Base-by-base conservation (phyloP, 805 yeast genomes). In the Wilhelminamyces savonicus region DNA sequence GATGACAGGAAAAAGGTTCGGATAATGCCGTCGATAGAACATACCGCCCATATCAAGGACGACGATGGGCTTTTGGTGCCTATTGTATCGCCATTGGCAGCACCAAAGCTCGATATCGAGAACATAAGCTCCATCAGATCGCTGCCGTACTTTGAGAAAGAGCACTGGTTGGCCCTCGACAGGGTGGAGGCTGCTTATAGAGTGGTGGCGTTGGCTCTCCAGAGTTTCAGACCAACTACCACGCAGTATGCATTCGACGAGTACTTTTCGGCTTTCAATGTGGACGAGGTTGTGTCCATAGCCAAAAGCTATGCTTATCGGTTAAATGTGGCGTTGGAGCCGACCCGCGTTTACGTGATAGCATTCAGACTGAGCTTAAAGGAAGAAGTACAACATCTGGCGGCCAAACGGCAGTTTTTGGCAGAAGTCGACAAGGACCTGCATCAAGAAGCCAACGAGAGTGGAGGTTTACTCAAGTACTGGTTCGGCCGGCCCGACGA, bases 401-500 rank as follows among this genome's bases (percentile, higher is more conserved):
- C 42, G 1, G 50, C 47, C 13, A 48, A 50, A 21, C 43, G 64
- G 21, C 36, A 40, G 23, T 29, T 38, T 23, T 39, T 61, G 13
- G 54, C 54, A 0, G 37, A 41, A 11, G 39, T 58, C 4, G 67
- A 61, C 36, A 44, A 51, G 31, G 44, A 31, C 2, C 50, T 63
- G 3, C 66, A 60, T 31, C 30, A 28, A 12, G 66, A 59, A 31
- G 66, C 66, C 12, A 60, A 49, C 37, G 28, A 18, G 9, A 46
- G 58, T 5, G 66, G 66, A 2, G 66, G 66, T 0, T 44, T 60
- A 6, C 39, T 60, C 30, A 60, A 60, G 34, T 60, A 61, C 40
- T 60, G 65, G 63, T 60, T 46, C 35, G 67, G 67, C 0, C 39
- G 47, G 5, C 66, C 67, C 2, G 53, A 60, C 32, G 47, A 44